These are phyloP conservation scores for Trametopsis cervina DNA, from an alignment of 768 basidiomycete genomes.

Conservation along the genomic window DNA sequence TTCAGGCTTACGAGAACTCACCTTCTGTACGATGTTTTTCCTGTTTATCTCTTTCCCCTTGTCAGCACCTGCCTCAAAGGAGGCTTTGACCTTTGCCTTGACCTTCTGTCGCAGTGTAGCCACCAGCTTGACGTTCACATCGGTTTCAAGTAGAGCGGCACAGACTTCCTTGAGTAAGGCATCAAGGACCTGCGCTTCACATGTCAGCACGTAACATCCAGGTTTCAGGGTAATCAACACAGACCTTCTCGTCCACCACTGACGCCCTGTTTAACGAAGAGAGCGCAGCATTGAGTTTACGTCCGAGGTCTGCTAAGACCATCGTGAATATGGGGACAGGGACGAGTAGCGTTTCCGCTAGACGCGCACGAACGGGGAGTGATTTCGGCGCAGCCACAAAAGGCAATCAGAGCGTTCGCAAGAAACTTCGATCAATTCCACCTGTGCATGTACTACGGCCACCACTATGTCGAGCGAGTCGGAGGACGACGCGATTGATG, in stretches of 20 bases:
- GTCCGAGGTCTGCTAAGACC: constrained; percentile 95
- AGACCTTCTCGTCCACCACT: constrained; percentile 87
- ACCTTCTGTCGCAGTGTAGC: constrained; percentile 82
- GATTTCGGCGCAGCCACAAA: background rate
- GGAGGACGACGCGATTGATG: constrained; percentile 57
- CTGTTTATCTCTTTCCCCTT: constrained; percentile 75
- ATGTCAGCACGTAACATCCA: background rate
- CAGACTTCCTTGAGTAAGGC: constrained; percentile 92
- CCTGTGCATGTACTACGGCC: constrained; percentile 7
- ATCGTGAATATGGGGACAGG: constrained; percentile 36
- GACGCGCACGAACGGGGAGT: background rate
- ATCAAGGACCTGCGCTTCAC: constrained; percentile 74
- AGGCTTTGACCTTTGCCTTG: constrained; percentile 81
- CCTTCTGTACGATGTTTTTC: constrained; percentile 90
- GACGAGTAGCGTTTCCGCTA: constrained; percentile 1
- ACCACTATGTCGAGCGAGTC: constrained; percentile 50
- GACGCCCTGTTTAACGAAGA: constrained; percentile 82
- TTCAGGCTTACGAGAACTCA: too few species aligned
- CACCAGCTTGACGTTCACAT: constrained; percentile 98
- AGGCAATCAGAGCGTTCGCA: constrained; percentile 1
- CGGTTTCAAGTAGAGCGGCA: constrained; percentile 87
- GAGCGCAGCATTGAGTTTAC: constrained; percentile 89
- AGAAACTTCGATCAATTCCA: too few species aligned
- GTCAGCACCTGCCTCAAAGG: constrained; percentile 61
- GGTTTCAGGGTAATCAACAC: constrained; percentile 18